phyloP scores from a whole-genome alignment of 129 eudicot genomes.

The Gnaphalium uliginosum region DNA sequence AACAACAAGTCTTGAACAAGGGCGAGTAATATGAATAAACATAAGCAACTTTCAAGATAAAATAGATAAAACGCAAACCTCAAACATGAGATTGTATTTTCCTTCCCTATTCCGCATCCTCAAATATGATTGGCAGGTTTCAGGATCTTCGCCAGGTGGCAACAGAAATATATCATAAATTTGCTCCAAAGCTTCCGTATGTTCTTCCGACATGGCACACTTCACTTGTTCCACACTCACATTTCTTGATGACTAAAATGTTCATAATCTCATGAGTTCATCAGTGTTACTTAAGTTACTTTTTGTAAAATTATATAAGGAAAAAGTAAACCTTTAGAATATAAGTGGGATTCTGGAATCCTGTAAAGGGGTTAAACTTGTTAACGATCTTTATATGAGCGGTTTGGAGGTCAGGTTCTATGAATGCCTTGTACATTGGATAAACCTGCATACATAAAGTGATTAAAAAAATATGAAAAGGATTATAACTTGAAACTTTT shows the following conservation, averaged over 20 bases:
- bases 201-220: constrained; percentile 59
- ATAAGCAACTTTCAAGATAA: constrained; percentile 15
- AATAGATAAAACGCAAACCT: constrained; percentile 46
- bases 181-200: constrained; percentile 60
- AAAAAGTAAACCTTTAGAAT: constrained; percentile 65
- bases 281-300: not conserved
- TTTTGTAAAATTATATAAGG: not conserved
- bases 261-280: constrained; percentile 12
- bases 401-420: constrained; percentile 94
- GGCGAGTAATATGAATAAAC: not conserved
- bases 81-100: constrained; percentile 98
- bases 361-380: constrained; percentile 94
- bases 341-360: constrained; percentile 90
- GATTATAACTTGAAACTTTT: no score
- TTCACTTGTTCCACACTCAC: constrained; percentile 72
- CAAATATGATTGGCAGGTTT: constrained; percentile 89
- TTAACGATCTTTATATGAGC: constrained; percentile 90
- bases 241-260: constrained; percentile 64
- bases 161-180: constrained; percentile 92
- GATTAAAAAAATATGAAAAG: not conserved
- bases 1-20: constrained; percentile 1
- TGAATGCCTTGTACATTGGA: constrained; percentile 98
- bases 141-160: constrained; percentile 99
- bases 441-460: constrained; percentile 58
- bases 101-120: constrained; percentile 97